Percentiles rank a stretch among this genome's conserved stretches.
These are phyloP conservation scores for Ophiocordyceps camponoti-rufipedis DNA, from an alignment of 2,329 filamentous ascomycete species.

Conservation along the genomic window DNA sequence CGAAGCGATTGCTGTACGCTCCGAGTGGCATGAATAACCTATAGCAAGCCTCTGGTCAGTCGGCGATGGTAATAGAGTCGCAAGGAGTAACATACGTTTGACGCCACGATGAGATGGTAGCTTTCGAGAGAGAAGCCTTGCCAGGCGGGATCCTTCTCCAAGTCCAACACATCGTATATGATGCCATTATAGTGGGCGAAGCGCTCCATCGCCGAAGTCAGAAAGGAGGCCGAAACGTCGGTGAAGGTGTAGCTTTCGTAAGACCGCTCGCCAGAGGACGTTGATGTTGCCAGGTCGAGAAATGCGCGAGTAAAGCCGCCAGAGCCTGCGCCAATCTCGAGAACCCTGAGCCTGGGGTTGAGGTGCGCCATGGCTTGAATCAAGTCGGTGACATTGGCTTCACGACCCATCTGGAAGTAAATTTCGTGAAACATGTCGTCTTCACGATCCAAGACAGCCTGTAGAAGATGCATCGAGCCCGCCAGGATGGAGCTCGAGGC, in stretches of 20 bases:
- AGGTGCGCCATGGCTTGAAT: not conserved
- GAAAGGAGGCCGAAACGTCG: not conserved
- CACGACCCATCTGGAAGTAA: not conserved
- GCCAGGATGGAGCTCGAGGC: no score
- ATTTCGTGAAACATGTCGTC: not conserved
- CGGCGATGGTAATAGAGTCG: no score
- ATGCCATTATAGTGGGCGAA: not conserved
- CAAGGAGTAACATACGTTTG: not conserved
- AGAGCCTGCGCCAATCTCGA: not conserved
- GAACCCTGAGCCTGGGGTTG: not conserved
- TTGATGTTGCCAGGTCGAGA: not conserved
- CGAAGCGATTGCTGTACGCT: not conserved
- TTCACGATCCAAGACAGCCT: no score
- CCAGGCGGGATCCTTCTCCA: not conserved
- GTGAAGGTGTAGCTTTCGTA: not conserved
- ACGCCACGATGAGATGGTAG: not conserved
- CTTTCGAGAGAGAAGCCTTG: not conserved
- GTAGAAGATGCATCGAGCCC: no score
- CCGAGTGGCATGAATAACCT: not conserved
- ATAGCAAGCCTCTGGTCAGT: no score
- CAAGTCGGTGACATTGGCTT: not conserved
- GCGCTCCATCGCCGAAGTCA: not conserved
- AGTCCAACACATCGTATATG: not conserved
- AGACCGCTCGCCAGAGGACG: no score
- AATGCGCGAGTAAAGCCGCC: not conserved